Evolutionary conservation across 2,329 filamentous ascomycete species (phyloP).

Genomic region (Coleophoma eucalyptorum): DNA sequence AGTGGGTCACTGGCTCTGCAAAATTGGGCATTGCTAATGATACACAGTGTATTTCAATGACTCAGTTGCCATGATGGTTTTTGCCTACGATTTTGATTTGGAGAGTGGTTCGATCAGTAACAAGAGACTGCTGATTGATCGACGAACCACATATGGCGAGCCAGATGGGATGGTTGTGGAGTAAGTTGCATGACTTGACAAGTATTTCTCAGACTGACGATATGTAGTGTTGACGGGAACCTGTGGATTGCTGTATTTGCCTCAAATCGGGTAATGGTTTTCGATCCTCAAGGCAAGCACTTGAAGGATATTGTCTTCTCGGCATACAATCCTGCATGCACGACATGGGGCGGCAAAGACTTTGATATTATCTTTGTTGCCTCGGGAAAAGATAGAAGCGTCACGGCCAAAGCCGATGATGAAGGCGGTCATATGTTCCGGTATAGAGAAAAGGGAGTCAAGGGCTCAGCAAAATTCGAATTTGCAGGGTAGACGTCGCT

Average conservation of each 20-base stretch:
- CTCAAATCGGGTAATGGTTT: slow-evolving; percentile 30
- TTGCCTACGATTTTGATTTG: slow-evolving; percentile 29
- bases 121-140: slow-evolving; percentile 19
- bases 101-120: slow-evolving; percentile 28
- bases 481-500: slow-evolving; percentile 21
- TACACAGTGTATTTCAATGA: slow-evolving; percentile 31
- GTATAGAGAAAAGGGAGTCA: slow-evolving; percentile 19
- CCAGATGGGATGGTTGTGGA: slow-evolving; percentile 35
- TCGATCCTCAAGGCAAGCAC: slow-evolving; percentile 25
- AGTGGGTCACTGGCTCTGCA: slow-evolving; percentile 17
- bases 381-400: slow-evolving; percentile 21
- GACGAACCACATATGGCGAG: slow-evolving; percentile 13
- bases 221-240: slow-evolving; percentile 27
- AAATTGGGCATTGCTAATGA: neutral
- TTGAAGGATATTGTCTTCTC: slow-evolving; percentile 30
- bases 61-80: slow-evolving; percentile 27
- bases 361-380: slow-evolving; percentile 30
- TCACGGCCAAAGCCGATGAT: slow-evolving; percentile 18
- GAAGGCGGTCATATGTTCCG: slow-evolving; percentile 33
- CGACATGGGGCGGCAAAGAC: slow-evolving; percentile 32
- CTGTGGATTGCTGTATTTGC: slow-evolving; percentile 33
- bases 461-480: slow-evolving; percentile 29
- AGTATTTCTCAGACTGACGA: neutral
- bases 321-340: slow-evolving; percentile 29
- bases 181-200: slow-evolving; percentile 17